Evolutionary conservation across 2,329 filamentous ascomycete genomes (phyloP), one percentile per base, ranked within the genome.

Genomic region (Monosporascus sp.): DNA sequence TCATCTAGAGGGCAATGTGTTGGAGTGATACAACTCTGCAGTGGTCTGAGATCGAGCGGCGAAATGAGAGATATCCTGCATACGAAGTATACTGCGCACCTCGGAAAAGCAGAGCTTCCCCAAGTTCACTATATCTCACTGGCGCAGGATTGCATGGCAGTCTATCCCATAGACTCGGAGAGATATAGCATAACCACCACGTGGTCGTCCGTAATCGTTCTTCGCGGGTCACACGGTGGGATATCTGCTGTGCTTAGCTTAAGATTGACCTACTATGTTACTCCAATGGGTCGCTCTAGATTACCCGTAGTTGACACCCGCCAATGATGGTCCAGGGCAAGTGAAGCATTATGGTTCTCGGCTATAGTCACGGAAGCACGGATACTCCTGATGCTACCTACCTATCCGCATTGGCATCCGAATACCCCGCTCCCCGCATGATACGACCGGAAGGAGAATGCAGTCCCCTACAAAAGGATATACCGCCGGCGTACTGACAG

Each of bases 1-100:
- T 64, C 64, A 66, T 67, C 14, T 49, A 18, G 22, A 47, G 9
- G 9, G 34, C 3, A 34, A 50, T 6, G 8, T 48, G 34, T 22
- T 1, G 24, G n/a, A 37, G 6, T 17, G n/a, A 5, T 34, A 14
- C 9, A 34, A 48, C 27, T 52, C 47, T 34, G 25, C 24, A n/a
- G 14, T 14, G 17, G 41, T 20, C 18, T 38, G 6, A 11, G 24
- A 36, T 42, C 49, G 18, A 36, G 20, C 49, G 37, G 18, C 39
- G 8, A 46, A 22, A 18, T 46, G 1, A 17, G 14, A 27, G 42
- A 46, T 22, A 46, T 31, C 22, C 18, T 46, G 42, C 42, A 31
- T 46, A 44, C 11, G 31, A 34, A 34, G 31, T 34, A 34, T 34
- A 14, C 9, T 34, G 31, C 9, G 9, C 31, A 34, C 31, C 31